Conservation (phyloP, 805 yeast species). For the Clavispora santaluciae region DNA sequence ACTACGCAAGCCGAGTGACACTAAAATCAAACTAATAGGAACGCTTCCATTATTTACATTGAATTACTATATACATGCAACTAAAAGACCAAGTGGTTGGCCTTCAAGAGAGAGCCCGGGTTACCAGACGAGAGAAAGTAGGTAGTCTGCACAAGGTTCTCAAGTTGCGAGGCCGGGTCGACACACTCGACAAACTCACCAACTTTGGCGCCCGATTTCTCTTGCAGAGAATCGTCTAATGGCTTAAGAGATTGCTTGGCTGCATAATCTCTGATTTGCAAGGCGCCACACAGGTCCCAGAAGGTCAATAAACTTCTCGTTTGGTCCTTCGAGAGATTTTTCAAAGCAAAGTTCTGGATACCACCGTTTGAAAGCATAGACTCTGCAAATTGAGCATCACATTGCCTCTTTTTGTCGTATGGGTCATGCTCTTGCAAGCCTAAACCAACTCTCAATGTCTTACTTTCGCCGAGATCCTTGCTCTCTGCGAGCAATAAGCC, state of each 20-base stretch:
- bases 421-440: conserved; percentile 50
- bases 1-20: not conserved
- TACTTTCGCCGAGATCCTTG: conserved; percentile 42
- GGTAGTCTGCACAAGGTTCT: conserved; percentile 22
- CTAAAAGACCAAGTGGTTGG: conserved; percentile 21
- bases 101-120: conserved; percentile 33
- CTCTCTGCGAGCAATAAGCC: conserved; percentile 62
- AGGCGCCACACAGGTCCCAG: conserved; percentile 28
- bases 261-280: conserved; percentile 31
- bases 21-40: not conserved
- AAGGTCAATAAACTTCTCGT: conserved; percentile 27
- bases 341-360: conserved; percentile 22
- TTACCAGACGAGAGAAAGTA: conserved; percentile 37
- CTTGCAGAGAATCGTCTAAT: conserved; percentile 9
- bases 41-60: not conserved
- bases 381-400: conserved; percentile 53
- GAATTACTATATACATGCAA: conserved; percentile 10
- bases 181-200: conserved; percentile 15
- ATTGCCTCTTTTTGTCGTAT: conserved; percentile 46
- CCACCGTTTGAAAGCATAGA: conserved; percentile 37
- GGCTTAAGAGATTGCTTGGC: conserved; percentile 19
- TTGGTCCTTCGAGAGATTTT: conserved; percentile 27
- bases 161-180: conserved; percentile 25
- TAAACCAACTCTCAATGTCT: conserved; percentile 57
- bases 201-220: conserved; percentile 10